Evolutionary conservation across 345 rosid species (phyloP).

Genomic region (Gossypium raimondii): DNA sequence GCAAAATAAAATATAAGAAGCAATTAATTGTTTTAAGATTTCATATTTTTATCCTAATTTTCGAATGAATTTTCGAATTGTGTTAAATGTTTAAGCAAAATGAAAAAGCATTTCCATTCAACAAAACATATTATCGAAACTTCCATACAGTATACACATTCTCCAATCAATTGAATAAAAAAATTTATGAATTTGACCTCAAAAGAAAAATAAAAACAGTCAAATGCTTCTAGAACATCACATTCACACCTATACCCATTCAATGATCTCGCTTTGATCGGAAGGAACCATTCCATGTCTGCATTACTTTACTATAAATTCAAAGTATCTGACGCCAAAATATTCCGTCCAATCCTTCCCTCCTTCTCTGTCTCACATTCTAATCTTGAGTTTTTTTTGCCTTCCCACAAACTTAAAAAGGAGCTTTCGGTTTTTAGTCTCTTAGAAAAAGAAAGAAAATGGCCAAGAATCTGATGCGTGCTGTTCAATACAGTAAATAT

Average conservation of each 20-base stretch:
- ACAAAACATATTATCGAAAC: too few species aligned
- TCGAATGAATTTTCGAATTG: too few species aligned
- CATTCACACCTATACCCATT: not conserved
- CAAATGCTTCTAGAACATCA: not conserved
- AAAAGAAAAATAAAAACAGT: not conserved
- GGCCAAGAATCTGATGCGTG: constrained; percentile 42
- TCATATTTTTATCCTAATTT: too few species aligned
- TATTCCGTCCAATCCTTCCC: too few species aligned
- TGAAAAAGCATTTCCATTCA: too few species aligned
- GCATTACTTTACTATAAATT: not conserved
- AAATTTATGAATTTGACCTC: too few species aligned
- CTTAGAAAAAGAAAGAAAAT: constrained; percentile 8
- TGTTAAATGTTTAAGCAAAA: too few species aligned
- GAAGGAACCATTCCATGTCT: not conserved
- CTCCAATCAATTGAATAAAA: too few species aligned
- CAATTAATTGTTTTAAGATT: too few species aligned
- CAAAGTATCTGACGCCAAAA: not conserved
- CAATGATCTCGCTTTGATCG: not conserved
- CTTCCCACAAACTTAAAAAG: not conserved
- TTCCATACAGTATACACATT: too few species aligned
- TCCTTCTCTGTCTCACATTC: not conserved
- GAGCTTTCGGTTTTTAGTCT: not conserved
- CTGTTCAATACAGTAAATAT: constrained; percentile 32
- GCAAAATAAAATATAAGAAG: too few species aligned
- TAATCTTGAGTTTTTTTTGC: not conserved